Conservation (phyloP, 805 yeast species). For the Wickerhamiella bombiphila region DNA sequence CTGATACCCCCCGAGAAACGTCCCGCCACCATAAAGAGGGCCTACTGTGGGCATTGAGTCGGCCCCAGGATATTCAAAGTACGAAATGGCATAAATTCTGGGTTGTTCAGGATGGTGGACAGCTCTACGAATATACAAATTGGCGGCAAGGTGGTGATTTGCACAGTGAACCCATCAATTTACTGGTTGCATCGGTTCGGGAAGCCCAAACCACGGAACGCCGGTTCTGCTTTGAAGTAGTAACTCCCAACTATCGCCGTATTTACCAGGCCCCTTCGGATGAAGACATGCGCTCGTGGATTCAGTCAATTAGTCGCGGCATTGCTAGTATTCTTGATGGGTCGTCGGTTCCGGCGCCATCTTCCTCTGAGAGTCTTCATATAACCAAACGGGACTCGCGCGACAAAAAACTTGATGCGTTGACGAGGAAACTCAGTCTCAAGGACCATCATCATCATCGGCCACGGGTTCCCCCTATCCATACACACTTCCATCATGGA, state of each 20-base stretch:
- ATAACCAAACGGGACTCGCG: neutral
- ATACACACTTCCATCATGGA: constrained; percentile 4
- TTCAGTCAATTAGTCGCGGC: constrained; percentile 45
- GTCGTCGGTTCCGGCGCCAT: neutral
- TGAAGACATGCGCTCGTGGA: constrained; percentile 57
- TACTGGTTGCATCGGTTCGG: constrained; percentile 53
- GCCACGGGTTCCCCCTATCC: constrained; percentile 14
- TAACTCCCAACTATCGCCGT: constrained; percentile 57
- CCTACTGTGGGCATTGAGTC: constrained; percentile 30
- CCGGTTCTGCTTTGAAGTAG: constrained; percentile 55
- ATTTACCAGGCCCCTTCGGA: constrained; percentile 61
- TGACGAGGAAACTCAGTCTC: constrained; percentile 17
- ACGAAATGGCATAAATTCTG: constrained; percentile 74
- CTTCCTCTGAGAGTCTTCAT: neutral
- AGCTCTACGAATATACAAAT: constrained; percentile 55
- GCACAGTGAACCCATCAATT: constrained; percentile 52
- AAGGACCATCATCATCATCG: constrained; percentile 9
- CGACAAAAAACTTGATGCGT: constrained; percentile 10
- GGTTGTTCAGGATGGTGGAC: constrained; percentile 61
- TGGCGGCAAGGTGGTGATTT: constrained; percentile 59
- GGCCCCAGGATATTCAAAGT: constrained; percentile 24
- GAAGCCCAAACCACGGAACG: constrained; percentile 28
- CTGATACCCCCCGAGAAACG: neutral
- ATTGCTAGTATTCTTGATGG: constrained; percentile 29
- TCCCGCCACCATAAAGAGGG: constrained; percentile 25